A percentile compares a stretch with the other conserved stretches of the same genome.
Conservation (phyloP, 257 asterid genomes). For the Nyctanthes arbortristis region DNA sequence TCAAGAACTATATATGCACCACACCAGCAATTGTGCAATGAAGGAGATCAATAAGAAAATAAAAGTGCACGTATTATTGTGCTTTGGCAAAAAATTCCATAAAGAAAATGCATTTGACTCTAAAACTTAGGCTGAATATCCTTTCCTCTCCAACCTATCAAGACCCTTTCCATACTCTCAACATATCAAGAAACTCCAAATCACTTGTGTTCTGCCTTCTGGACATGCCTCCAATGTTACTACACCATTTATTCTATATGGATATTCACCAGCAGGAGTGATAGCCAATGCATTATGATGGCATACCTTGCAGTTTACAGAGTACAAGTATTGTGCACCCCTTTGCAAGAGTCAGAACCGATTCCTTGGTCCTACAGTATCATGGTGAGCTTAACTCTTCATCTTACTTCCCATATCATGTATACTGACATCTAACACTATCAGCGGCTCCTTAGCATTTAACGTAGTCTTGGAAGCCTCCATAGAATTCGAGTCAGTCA, state of each 20-base stretch:
- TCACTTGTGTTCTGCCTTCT: neutral
- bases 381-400: neutral
- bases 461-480: neutral
- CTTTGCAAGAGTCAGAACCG: neutral
- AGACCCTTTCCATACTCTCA: neutral
- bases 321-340: neutral
- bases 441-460: neutral
- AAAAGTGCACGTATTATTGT: neutral
- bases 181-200: neutral
- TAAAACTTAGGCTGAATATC: neutral
- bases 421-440: neutral
- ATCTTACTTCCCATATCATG: neutral
- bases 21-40: neutral
- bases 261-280: neutral
- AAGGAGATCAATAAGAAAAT: neutral
- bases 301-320: neutral
- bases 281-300: neutral
- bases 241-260: neutral
- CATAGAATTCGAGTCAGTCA: neutral
- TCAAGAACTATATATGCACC: too few species aligned
- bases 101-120: neutral
- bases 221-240: neutral
- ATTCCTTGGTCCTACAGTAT: neutral
- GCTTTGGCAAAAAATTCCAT: neutral
- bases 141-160: too few species aligned